A percentile compares a stretch with the other conserved stretches of the same genome.
Conservation (phyloP, 768 basidiomycete genomes). For the Suillus clintonianus region DNA sequence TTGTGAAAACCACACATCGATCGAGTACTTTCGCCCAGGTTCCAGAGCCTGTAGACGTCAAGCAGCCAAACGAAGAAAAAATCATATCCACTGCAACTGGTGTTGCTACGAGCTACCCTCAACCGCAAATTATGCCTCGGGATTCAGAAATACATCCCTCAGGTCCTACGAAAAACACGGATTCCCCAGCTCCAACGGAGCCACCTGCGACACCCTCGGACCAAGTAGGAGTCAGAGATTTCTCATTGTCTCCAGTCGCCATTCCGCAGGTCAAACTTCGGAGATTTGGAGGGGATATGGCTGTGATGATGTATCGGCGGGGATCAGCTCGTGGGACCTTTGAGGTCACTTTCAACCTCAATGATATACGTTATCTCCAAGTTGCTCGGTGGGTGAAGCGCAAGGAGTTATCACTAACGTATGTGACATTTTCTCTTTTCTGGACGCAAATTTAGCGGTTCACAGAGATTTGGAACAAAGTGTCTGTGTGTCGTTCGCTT, state of each 20-base stretch:
- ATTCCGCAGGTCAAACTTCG: background rate
- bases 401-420: conserved; percentile 24
- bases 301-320: conserved; percentile 15
- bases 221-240: background rate
- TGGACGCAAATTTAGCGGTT: conserved; percentile 1
- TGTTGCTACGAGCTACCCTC: background rate
- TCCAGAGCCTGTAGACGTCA: background rate
- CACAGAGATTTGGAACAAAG: conserved; percentile 35
- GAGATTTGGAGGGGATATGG: conserved; percentile 19
- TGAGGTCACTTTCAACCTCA: conserved; percentile 28
- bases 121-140: background rate
- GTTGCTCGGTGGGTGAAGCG: conserved; percentile 41
- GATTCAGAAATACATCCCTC: background rate
- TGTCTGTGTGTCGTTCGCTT: conserved; percentile 48
- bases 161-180: background rate
- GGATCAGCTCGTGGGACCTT: conserved; percentile 12
- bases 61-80: background rate
- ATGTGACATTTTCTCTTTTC: conserved; percentile 16
- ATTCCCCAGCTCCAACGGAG: background rate
- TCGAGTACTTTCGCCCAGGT: background rate
- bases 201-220: background rate
- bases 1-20: no score
- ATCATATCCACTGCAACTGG: no score
- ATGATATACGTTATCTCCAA: conserved; percentile 24
- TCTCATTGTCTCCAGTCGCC: background rate